A percentile compares a stretch with the other conserved stretches of the same genome.
Evolutionary conservation across 257 asterid species (phyloP).

Genomic region (Gardenia jasminoides): DNA sequence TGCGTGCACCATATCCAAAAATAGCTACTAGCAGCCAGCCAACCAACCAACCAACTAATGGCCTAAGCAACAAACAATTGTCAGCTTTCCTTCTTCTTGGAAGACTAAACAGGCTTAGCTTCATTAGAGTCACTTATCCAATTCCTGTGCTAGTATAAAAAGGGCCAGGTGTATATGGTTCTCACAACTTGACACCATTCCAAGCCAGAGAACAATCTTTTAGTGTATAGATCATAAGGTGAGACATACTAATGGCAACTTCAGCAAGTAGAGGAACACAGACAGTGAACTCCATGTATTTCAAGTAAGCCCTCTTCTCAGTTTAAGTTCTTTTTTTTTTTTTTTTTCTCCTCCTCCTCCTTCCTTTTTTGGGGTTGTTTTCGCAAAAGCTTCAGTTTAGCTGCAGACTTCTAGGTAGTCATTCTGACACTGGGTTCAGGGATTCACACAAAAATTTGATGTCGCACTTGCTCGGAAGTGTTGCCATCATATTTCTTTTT

Average conservation of each 20-base stretch:
- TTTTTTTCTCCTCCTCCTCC: no score
- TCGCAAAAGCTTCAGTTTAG: no score
- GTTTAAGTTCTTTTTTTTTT: no score
- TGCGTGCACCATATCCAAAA: not conserved
- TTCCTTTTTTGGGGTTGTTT: no score
- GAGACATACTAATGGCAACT: slow-evolving; percentile 58
- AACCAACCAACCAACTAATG: slow-evolving; percentile 13
- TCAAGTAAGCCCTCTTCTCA: slow-evolving; percentile 49
- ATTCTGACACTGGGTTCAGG: no score
- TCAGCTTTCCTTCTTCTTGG: slow-evolving; percentile 36
- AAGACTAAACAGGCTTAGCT: slow-evolving; percentile 32
- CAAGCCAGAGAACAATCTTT: not conserved
- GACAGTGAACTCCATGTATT: slow-evolving; percentile 47
- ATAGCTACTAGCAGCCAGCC: not conserved
- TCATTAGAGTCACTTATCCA: not conserved
- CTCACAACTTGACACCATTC: slow-evolving; percentile 11
- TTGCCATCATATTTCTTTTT: no score
- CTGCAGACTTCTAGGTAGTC: no score
- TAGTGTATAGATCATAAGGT: not conserved
- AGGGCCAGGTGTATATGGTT: not conserved
- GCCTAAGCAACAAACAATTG: slow-evolving; percentile 1
- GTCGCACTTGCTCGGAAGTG: no score
- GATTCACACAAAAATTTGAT: no score
- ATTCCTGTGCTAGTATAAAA: slow-evolving; percentile 25
- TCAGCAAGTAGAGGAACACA: slow-evolving; percentile 73